phyloP scores from a whole-genome alignment of 352 stramenopile species.

The Pythium periplocum region DNA sequence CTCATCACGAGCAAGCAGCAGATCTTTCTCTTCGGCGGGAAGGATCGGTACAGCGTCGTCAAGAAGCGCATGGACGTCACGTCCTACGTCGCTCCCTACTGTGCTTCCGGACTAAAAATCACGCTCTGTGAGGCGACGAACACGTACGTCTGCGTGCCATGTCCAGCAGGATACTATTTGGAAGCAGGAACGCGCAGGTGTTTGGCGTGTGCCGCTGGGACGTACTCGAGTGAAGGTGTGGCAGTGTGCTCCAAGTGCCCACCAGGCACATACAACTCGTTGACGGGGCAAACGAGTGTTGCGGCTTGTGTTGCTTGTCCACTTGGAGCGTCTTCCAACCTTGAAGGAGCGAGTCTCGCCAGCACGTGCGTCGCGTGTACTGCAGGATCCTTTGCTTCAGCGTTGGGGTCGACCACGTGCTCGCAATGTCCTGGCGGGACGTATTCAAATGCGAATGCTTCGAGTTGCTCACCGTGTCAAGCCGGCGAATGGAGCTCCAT shows the following conservation, averaged over 20 bases:
- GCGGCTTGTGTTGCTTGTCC: conserved; percentile 40
- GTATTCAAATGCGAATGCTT: conserved; percentile 38
- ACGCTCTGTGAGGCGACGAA: conserved; percentile 38
- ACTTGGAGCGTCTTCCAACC: conserved; percentile 38
- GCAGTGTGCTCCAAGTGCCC: conserved; percentile 42
- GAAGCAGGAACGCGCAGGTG: conserved; percentile 51
- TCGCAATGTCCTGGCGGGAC: conserved; percentile 21
- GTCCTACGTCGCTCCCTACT: conserved; percentile 50
- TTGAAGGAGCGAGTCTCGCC: conserved; percentile 23
- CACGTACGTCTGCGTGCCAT: conserved; percentile 64
- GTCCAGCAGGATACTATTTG: conserved; percentile 47
- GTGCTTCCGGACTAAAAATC: conserved; percentile 37
- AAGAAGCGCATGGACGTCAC: conserved; percentile 42
- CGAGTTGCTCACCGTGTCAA: conserved; percentile 31
- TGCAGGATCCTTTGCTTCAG: conserved; percentile 22
- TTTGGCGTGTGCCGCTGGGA: conserved; percentile 32
- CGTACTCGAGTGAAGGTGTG: conserved; percentile 35
- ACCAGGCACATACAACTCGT: conserved; percentile 40
- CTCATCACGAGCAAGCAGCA: conserved; percentile 25
- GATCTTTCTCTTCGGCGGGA: conserved; percentile 55
- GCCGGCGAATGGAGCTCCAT: conserved; percentile 36
- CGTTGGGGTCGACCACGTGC: conserved; percentile 16
- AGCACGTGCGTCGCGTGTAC: conserved; percentile 26
- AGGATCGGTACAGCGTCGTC: conserved; percentile 58
- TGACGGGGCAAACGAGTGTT: conserved; percentile 29